Conservation (phyloP, 2,329 filamentous ascomycete species). For the Diaporthe citriasiana region DNA sequence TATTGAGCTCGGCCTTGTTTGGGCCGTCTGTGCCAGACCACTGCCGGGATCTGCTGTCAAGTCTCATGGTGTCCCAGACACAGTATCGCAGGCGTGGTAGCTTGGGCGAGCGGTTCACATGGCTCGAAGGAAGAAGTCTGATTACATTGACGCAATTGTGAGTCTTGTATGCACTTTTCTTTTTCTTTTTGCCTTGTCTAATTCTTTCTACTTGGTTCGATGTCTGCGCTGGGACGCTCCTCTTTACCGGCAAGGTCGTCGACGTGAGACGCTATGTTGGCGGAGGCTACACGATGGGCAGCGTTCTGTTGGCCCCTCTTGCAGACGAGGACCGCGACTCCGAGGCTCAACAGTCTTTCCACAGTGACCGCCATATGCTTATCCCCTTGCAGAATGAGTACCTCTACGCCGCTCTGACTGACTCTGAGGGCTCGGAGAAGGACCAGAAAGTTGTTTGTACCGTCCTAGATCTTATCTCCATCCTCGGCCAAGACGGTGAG, state of each 20-base stretch:
- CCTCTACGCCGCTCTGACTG: constrained; percentile 54
- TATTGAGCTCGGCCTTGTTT: constrained; percentile 56
- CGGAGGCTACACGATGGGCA: constrained; percentile 58
- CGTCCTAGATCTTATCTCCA: constrained; percentile 53
- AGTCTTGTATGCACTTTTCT: constrained; percentile 44
- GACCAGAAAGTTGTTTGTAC: constrained; percentile 46
- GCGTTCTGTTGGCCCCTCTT: constrained; percentile 50
- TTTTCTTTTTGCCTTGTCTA: constrained; percentile 41
- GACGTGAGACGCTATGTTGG: constrained; percentile 56
- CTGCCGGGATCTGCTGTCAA: constrained; percentile 53
- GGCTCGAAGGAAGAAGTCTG: constrained; percentile 49
- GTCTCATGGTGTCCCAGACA: constrained; percentile 51
- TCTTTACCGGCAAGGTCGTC: constrained; percentile 58
- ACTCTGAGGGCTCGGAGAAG: constrained; percentile 46
- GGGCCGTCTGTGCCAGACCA: constrained; percentile 53
- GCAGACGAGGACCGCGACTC: constrained; percentile 47
- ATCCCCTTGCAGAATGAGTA: constrained; percentile 61
- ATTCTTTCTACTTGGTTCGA: neutral
- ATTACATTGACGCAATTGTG: constrained; percentile 48
- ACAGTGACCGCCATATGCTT: constrained; percentile 50
- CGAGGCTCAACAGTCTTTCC: constrained; percentile 43
- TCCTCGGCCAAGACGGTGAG: constrained; percentile 60
- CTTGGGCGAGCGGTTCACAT: constrained; percentile 51
- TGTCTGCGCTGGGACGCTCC: constrained; percentile 49
- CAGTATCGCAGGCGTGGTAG: constrained; percentile 53